These are phyloP conservation scores for Suhomyces kilbournensis DNA, from an alignment of 805 yeast species.

Conservation along the genomic window DNA sequence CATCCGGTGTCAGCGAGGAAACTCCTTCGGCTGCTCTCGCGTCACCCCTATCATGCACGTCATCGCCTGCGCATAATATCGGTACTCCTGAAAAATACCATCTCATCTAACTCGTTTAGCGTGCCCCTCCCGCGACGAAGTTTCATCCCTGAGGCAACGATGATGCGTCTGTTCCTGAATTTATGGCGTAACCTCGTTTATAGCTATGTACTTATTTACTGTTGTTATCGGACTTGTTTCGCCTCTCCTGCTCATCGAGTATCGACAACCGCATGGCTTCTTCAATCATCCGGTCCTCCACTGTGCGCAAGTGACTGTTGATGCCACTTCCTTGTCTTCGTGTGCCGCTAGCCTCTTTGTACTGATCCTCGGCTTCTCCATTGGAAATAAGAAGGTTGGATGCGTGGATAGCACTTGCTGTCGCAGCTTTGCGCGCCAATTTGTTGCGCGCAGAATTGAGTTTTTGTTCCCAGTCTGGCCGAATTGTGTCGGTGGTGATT, in stretches of 20 bases:
- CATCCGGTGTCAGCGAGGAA: not conserved
- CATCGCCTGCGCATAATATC: not conserved
- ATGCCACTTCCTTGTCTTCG: slow-evolving; percentile 7
- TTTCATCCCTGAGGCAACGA: not conserved
- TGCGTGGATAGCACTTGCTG: slow-evolving; percentile 92
- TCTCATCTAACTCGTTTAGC: not conserved
- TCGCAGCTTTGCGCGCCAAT: slow-evolving; percentile 83
- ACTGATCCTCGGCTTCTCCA: not conserved
- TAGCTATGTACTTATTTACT: slow-evolving; percentile 2
- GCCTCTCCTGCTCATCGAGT: slow-evolving; percentile 63
- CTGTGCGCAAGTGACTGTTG: slow-evolving; percentile 15
- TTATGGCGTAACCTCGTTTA: not conserved
- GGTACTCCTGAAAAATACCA: not conserved
- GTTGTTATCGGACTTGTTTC: slow-evolving; percentile 14
- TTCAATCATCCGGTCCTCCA: slow-evolving; percentile 74
- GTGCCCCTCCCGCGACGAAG: not conserved
- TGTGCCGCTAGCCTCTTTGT: not conserved
- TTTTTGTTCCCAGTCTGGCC: slow-evolving; percentile 91
- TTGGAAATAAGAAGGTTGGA: slow-evolving; percentile 60
- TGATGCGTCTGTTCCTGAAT: not conserved
- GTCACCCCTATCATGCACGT: not conserved
- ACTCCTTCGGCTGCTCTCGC: not conserved
- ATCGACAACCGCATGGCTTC: slow-evolving; percentile 78
- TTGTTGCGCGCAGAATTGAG: slow-evolving; percentile 69
- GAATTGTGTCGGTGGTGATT: slow-evolving; percentile 72